Base-by-base conservation (phyloP, 176 grass and related monocot genomes). In the Bolboschoenus planiculmis region DNA sequence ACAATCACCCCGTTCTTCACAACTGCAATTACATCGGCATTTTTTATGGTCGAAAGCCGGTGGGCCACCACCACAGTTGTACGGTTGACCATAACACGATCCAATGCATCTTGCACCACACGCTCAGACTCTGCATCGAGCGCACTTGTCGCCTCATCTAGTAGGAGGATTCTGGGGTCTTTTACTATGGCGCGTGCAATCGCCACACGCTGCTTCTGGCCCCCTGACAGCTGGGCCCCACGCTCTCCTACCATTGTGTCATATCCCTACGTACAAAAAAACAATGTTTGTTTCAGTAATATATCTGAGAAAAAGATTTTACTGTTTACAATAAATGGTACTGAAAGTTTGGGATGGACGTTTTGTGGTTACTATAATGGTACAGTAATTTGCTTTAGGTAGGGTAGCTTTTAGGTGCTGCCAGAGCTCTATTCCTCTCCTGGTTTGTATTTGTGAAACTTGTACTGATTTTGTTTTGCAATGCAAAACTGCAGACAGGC, bases 91-190 rank as follows among this genome's bases (percentile, higher is more conserved):
- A 95, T 93, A 50, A 99, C 88, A 2, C 83, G 90, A 67, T 99
- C 89, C 30, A 99, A 62, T 10, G 97, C 97, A 4, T 99, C 97
- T 79, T 99, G 97, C 58, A 99, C 97, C 15, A 95, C 78, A 5
- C 93, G 85, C 37, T 99, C 97, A 0, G 97, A 99, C 82, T 99
- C 97, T 29, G 97, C 97, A 67, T 99, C 97, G 29, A 99, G 91
- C n/a, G 97, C 97, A 81, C 97, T 99, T 23, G 97, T 99, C 48
- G 97, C 97, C 84, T 99, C 97, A 51, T 99, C 97, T 18, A 99
- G 85, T 44, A 96, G 77, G 58, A 99, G 79, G 40, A 99, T 96
- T 55, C 62, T 91, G 24, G 97, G 97, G 59, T 96, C 85, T 60
- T 99, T 96, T 46, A 95, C 84, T 18, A 99, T 95, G 16, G 97